Percentiles rank a stretch among this genome's conserved stretches.
Conservation (phyloP, 1,284 basidiomycete genomes). For the Cryptococcus wingfieldii region DNA sequence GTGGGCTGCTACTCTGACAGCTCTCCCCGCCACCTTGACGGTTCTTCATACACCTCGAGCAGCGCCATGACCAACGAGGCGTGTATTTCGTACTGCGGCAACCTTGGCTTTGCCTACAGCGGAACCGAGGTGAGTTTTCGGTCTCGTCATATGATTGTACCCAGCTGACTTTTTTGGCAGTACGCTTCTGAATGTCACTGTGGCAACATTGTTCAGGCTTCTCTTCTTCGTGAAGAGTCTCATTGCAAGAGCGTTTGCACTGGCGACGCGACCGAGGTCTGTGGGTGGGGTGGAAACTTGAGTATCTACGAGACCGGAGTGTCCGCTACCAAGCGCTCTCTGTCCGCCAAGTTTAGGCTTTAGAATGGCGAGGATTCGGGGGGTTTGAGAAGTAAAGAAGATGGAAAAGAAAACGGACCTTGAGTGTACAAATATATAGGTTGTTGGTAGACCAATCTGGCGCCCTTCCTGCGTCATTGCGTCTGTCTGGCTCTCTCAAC, state of each 20-base stretch:
- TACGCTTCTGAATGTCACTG: constrained; percentile 32
- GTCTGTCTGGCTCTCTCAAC: too few relatives aligned
- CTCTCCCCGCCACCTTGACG: neutral
- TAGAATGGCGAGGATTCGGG: neutral
- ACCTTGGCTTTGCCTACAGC: constrained; percentile 2
- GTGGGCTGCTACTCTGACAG: neutral
- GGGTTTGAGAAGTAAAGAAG: neutral
- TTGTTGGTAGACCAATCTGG: too few relatives aligned
- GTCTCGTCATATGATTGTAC: neutral
- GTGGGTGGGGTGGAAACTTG: constrained; percentile 13
- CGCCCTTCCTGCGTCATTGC: too few relatives aligned
- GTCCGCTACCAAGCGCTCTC: neutral
- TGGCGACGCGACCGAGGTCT: constrained; percentile 21
- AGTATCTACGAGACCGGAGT: neutral
- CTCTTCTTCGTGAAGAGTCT: neutral
- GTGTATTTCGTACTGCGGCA: constrained; percentile 5
- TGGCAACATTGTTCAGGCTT: constrained; percentile 15
- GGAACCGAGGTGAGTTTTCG: constrained; percentile 4
- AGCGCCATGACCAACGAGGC: constrained; percentile 6
- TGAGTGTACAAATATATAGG: neutral
- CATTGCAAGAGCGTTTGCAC: constrained; percentile 29
- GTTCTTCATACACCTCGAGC: neutral
- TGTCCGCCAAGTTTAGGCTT: neutral
- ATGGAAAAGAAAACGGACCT: neutral
- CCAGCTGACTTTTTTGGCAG: constrained; percentile 10